Evolutionary conservation across 352 stramenopile species (phyloP).

Genomic region (Phytopythium cucurbitacearum): DNA sequence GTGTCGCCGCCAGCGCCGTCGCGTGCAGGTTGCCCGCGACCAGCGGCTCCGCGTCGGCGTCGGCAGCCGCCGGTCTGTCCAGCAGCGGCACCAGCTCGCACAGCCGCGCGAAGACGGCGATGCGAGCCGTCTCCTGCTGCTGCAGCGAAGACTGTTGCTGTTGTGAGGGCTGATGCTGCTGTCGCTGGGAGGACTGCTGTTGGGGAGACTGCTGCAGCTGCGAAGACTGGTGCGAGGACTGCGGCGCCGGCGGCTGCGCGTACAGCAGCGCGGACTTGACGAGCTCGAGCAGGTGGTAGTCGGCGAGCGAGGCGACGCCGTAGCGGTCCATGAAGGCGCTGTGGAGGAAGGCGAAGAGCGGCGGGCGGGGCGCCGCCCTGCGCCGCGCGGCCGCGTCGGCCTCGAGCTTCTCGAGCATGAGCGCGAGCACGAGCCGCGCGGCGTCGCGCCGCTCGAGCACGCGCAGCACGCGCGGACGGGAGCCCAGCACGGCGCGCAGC

Average conservation of each 20-base stretch:
- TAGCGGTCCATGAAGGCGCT: slow-evolving; percentile 50
- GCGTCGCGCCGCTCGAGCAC: slow-evolving; percentile 49
- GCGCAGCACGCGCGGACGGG: slow-evolving; percentile 40
- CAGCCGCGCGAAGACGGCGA: slow-evolving; percentile 51
- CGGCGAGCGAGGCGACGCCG: slow-evolving; percentile 48
- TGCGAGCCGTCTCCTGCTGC: slow-evolving; percentile 31
- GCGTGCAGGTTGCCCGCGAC: slow-evolving; percentile 34
- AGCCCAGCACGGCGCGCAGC: slow-evolving; percentile 47
- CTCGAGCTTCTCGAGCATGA: slow-evolving; percentile 60
- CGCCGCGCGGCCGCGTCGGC: slow-evolving; percentile 29
- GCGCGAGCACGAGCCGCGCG: slow-evolving; percentile 29
- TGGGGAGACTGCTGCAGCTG: slow-evolving; percentile 10
- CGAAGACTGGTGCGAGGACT: background rate
- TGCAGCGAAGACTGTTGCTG: slow-evolving; percentile 7
- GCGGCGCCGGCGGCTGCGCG: slow-evolving; percentile 8
- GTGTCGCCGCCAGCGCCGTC: slow-evolving; percentile 32
- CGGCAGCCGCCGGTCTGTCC: background rate
- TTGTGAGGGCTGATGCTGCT: slow-evolving; percentile 2
- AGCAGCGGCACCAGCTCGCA: slow-evolving; percentile 52
- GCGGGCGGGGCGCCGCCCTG: slow-evolving; percentile 12
- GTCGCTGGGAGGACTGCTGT: slow-evolving; percentile 5
- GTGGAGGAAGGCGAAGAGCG: slow-evolving; percentile 54
- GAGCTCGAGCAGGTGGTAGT: slow-evolving; percentile 70
- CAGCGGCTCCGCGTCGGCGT: background rate
- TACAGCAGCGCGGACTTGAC: slow-evolving; percentile 59